Base-by-base conservation (phyloP, 2,329 filamentous ascomycete species). In the Pseudocercospora fijiensis region DNA sequence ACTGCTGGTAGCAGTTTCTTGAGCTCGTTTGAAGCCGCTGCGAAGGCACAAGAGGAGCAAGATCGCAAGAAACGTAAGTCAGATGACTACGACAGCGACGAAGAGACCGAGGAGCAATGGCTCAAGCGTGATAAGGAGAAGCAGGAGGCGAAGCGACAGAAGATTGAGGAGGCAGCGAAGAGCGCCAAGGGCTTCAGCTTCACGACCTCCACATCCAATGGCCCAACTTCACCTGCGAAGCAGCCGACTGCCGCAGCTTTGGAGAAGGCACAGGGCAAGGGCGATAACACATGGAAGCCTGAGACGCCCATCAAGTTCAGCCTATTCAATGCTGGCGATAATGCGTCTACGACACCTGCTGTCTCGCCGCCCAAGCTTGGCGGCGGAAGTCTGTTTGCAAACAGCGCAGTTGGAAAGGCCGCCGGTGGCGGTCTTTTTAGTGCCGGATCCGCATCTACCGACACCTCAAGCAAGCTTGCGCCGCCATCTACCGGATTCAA, bases 21-120 rank as follows among this genome's bases (percentile, higher is more conserved):
- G 58, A 74, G 75, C 18, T 75, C 80, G 7, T 82, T 83, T 65
- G 74, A 76, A 26, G 66, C 67, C 37, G 71, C 73, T 58, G 76
- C 80, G 5, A 76, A 78, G 20, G 74, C 78, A 57, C 72, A 74
- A 30, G 76, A 77, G 55, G 78, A 79, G 51, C 76, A 78, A 53
- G 79, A 79, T 52, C 80, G 78, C 62, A 77, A 76, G 60, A 81
- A 81, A 71, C 79, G 81, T 57, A 83, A 82, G 71, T 79, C 76
- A 3, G 80, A 82, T 57, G 80, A 83, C 22, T 83, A 80, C 64
- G 81, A 84, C 66, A 82, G 81, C 7, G 82, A 83, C 13, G 80
- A 83, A 60, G 81, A 83, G 47, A 80, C 83, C 49, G 79, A 81
- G 66, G 81, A 75, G 27, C 76, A 80, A 53, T 84, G 81, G 78